Conservation (phyloP, 2,329 filamentous ascomycete species). For the Colletotrichum truncatum region DNA sequence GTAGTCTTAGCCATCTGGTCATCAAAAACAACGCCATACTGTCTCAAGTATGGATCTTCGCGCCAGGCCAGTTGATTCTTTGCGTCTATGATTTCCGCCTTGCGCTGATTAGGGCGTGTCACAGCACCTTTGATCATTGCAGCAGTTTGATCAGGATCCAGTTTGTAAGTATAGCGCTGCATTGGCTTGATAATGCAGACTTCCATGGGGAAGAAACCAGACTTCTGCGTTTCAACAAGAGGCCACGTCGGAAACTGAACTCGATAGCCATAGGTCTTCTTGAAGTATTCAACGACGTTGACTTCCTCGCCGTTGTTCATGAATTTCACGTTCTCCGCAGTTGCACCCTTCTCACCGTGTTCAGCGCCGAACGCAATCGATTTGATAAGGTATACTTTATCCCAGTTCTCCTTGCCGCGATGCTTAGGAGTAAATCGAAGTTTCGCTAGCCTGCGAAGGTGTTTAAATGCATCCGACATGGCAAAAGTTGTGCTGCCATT, state of each 20-base stretch:
- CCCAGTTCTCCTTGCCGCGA: conserved; percentile 53
- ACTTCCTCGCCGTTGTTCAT: conserved; percentile 45
- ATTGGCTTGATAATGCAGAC: conserved; percentile 60
- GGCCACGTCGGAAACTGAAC: conserved; percentile 61
- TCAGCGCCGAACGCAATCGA: conserved; percentile 57
- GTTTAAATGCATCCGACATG: conserved; percentile 62
- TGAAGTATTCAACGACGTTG: conserved; percentile 64
- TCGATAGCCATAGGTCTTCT: conserved; percentile 60
- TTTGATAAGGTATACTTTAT: conserved; percentile 62
- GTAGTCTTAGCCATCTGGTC: conserved; percentile 70
- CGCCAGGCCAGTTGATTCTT: conserved; percentile 74
- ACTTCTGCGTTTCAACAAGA: conserved; percentile 64
- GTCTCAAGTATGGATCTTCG: conserved; percentile 73
- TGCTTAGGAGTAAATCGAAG: conserved; percentile 67
- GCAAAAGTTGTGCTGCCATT: conserved; percentile 36
- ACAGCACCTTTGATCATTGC: conserved; percentile 96
- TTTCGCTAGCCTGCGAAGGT: conserved; percentile 62
- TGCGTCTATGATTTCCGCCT: conserved; percentile 72
- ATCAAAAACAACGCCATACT: conserved; percentile 80
- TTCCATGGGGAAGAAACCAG: conserved; percentile 69
- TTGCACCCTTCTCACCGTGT: conserved; percentile 55
- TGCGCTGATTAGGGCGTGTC: conserved; percentile 76
- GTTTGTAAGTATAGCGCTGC: conserved; percentile 71
- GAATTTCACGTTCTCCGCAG: conserved; percentile 65
- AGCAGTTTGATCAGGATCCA: conserved; percentile 72